These are phyloP conservation scores for Mortierella alpina DNA, from an alignment of 192 early-diverging fungal species.

Conservation along the genomic window DNA sequence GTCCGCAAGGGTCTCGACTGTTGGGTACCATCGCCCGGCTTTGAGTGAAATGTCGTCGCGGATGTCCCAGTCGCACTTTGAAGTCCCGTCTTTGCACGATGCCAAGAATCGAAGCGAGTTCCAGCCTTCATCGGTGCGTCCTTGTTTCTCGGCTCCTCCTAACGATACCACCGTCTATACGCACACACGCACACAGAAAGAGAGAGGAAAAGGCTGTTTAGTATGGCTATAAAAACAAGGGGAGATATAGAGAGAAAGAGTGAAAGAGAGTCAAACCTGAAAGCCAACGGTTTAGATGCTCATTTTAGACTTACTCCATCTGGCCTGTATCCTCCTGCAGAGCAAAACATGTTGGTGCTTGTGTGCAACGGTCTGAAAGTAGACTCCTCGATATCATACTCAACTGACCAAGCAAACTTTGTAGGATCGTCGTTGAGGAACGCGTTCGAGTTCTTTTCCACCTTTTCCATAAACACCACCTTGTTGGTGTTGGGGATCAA, in stretches of 20 bases:
- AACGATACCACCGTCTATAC: constrained; percentile 54
- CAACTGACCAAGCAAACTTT: constrained; percentile 52
- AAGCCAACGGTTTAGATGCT: constrained; percentile 1
- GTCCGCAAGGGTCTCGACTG: constrained; percentile 58
- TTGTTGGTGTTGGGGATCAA: constrained; percentile 52
- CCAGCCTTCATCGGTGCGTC: constrained; percentile 47
- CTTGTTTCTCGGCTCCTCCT: constrained; percentile 56
- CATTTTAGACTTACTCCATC: constrained; percentile 52
- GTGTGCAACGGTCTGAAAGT: constrained; percentile 52
- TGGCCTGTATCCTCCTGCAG: constrained; percentile 59
- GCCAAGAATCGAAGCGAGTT: constrained; percentile 57
- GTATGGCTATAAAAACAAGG: no score
- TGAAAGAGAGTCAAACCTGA: neutral
- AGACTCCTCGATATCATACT: constrained; percentile 56
- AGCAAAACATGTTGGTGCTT: constrained; percentile 63
- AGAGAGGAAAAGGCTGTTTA: constrained; percentile 1
- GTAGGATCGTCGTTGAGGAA: constrained; percentile 2
- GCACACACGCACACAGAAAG: neutral
- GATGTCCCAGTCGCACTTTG: constrained; percentile 56
- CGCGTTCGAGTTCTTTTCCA: constrained; percentile 29
- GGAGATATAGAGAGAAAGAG: constrained; percentile 2
- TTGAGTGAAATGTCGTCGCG: constrained; percentile 42
- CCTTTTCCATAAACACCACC: constrained; percentile 47
- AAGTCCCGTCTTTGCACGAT: constrained; percentile 49
- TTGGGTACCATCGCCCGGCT: constrained; percentile 61